Evolutionary conservation across 305 asterid genomes (phyloP).

Genomic region (Solanum hybrid): DNA sequence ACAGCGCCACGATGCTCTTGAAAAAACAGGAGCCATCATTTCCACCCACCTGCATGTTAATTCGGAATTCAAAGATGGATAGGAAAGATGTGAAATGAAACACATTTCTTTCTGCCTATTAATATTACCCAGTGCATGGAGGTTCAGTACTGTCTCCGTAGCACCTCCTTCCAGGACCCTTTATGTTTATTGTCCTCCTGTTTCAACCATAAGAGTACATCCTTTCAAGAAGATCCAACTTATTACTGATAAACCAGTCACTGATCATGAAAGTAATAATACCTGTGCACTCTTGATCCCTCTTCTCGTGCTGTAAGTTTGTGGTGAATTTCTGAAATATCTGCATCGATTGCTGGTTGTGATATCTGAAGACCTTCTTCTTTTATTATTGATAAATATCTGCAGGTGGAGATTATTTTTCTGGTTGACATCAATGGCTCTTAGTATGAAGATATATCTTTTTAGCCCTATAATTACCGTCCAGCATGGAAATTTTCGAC

Average conservation of each 20-base stretch:
- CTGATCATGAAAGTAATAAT: background rate
- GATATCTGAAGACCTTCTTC: conserved; percentile 69
- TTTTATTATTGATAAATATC: conserved; percentile 49
- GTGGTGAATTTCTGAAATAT: conserved; percentile 53
- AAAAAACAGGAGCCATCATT: conserved; percentile 87
- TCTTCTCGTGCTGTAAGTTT: conserved; percentile 40
- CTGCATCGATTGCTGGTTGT: conserved; percentile 70
- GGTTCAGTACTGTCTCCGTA: conserved; percentile 41
- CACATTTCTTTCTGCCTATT: background rate
- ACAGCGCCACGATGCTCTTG: conserved; percentile 66
- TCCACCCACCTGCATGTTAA: conserved; percentile 51
- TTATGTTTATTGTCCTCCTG: conserved; percentile 40
- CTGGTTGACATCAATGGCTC: background rate
- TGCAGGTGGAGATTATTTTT: conserved; percentile 14
- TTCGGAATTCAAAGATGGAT: background rate
- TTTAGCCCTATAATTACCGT: conserved; percentile 26
- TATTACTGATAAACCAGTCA: background rate
- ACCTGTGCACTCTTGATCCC: conserved; percentile 58
- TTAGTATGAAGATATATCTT: background rate
- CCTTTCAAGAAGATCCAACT: background rate
- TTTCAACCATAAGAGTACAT: background rate
- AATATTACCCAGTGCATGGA: conserved; percentile 70
- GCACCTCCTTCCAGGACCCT: conserved; percentile 42
- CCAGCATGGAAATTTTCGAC: conserved; percentile 52
- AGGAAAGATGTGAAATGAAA: background rate